These are phyloP conservation scores for Crithidia expoeki DNA, from an alignment of 208 protist species.

Conservation along the genomic window DNA sequence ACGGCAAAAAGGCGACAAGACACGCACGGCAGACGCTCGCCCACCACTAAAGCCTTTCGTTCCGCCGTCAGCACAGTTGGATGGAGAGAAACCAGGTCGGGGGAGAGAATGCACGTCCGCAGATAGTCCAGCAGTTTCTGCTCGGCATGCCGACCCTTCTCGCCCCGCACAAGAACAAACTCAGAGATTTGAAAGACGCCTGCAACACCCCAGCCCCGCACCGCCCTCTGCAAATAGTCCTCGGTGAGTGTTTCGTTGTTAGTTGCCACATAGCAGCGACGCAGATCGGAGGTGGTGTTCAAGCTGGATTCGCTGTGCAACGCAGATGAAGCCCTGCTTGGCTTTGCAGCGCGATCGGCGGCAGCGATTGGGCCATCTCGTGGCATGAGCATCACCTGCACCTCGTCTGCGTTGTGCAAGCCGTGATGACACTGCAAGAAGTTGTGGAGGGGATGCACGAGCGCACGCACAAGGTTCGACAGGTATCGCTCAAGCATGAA, in stretches of 20 bases:
- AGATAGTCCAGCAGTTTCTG: slow-evolving; percentile 51
- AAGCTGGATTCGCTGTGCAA: background rate
- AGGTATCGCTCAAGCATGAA: slow-evolving; percentile 45
- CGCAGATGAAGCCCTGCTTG: no score
- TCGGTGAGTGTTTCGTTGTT: slow-evolving; percentile 52
- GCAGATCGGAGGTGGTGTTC: background rate
- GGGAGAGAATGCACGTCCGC: slow-evolving; percentile 17
- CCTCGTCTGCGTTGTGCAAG: slow-evolving; percentile 59
- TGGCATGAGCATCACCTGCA: slow-evolving; percentile 61
- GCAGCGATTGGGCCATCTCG: slow-evolving; percentile 30
- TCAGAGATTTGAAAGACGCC: slow-evolving; percentile 44
- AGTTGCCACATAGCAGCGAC: slow-evolving; percentile 53
- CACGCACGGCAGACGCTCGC: slow-evolving; percentile 51
- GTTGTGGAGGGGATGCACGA: slow-evolving; percentile 62
- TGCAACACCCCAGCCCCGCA: slow-evolving; percentile 36
- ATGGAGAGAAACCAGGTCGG: background rate
- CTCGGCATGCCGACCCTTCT: slow-evolving; percentile 46
- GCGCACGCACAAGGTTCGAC: slow-evolving; percentile 42
- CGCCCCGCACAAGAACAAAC: slow-evolving; percentile 38
- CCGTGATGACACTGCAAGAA: slow-evolving; percentile 47
- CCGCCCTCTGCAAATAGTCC: slow-evolving; percentile 24
- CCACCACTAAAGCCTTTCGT: slow-evolving; percentile 41
- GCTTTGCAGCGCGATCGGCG: slow-evolving; percentile 12
- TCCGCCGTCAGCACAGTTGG: background rate
- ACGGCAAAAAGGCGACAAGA: slow-evolving; percentile 44